Evolutionary conservation across 768 basidiomycete species (phyloP).

Genomic region (Collybia sp.): DNA sequence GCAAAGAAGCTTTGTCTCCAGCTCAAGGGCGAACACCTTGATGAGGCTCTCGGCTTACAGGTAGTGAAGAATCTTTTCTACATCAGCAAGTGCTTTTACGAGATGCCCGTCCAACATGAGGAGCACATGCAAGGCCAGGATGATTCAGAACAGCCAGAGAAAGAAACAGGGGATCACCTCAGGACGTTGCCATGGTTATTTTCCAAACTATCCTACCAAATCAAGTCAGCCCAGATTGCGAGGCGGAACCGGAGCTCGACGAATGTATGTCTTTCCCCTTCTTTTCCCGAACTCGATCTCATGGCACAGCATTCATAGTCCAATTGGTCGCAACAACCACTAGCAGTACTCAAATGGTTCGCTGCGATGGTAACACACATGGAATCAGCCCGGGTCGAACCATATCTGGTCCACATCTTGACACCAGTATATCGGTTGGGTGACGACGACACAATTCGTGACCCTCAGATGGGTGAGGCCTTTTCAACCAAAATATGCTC

Average conservation of each 20-base stretch:
- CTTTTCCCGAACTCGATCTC: neutral
- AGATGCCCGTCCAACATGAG: slow-evolving; percentile 23
- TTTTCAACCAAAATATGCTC: neutral
- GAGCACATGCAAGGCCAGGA: slow-evolving; percentile 21
- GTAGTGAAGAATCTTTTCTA: slow-evolving; percentile 92
- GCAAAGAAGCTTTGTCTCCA: slow-evolving; percentile 73
- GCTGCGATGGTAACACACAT: slow-evolving; percentile 84
- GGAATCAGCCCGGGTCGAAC: slow-evolving; percentile 50
- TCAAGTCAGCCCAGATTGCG: slow-evolving; percentile 68
- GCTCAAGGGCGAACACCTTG: slow-evolving; percentile 77
- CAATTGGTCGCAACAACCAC: slow-evolving; percentile 81
- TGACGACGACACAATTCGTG: slow-evolving; percentile 83
- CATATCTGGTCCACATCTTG: slow-evolving; percentile 79
- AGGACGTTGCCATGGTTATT: slow-evolving; percentile 89
- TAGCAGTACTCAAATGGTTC: slow-evolving; percentile 85
- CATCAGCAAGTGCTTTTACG: slow-evolving; percentile 80
- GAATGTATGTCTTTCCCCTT: slow-evolving; percentile 30
- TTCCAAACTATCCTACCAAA: slow-evolving; percentile 88
- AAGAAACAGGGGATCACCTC: slow-evolving; percentile 20
- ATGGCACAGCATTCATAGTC: slow-evolving; percentile 35
- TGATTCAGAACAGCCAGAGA: slow-evolving; percentile 21
- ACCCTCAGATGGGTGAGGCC: slow-evolving; percentile 64
- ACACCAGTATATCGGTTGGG: slow-evolving; percentile 82
- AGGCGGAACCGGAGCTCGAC: slow-evolving; percentile 50
- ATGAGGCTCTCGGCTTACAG: slow-evolving; percentile 71